Evolutionary conservation across 140 eudicot species (phyloP).

Genomic region (Flaveria floridana): DNA sequence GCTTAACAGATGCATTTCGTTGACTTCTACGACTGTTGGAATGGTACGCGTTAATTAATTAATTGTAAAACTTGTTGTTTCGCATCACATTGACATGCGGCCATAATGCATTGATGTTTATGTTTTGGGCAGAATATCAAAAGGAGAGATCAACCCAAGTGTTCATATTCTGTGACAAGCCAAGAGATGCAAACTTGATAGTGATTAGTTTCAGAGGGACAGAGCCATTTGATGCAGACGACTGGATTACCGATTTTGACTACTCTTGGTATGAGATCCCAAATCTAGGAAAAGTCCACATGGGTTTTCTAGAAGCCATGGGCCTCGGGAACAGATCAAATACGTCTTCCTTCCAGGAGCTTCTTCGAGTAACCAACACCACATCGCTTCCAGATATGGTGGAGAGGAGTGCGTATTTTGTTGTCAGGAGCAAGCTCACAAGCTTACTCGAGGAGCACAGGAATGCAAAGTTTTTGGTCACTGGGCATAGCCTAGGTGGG

Average conservation of each 20-base stretch:
- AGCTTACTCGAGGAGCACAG: slow-evolving; percentile 58
- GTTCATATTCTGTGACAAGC: slow-evolving; percentile 72
- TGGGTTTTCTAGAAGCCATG: slow-evolving; percentile 93
- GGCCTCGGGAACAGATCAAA: slow-evolving; percentile 77
- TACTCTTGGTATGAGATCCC: slow-evolving; percentile 92
- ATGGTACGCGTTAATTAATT: slow-evolving; percentile 46
- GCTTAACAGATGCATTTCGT: slow-evolving; percentile 78
- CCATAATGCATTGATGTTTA: background rate
- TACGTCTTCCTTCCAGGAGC: slow-evolving; percentile 47
- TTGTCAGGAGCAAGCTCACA: slow-evolving; percentile 53
- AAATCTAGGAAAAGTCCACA: slow-evolving; percentile 72
- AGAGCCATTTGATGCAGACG: slow-evolving; percentile 91
- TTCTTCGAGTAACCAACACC: slow-evolving; percentile 31
- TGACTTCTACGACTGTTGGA: slow-evolving; percentile 94
- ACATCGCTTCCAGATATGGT: slow-evolving; percentile 35
- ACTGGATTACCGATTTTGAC: slow-evolving; percentile 92
- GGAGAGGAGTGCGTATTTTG: slow-evolving; percentile 58
- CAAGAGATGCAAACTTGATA: slow-evolving; percentile 72
- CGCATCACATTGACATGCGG: background rate
- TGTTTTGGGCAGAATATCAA: slow-evolving; percentile 55
- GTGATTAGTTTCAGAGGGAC: slow-evolving; percentile 85
- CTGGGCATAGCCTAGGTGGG: slow-evolving; percentile 95
- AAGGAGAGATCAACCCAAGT: slow-evolving; percentile 83
- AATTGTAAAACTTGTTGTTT: background rate
- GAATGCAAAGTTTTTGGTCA: slow-evolving; percentile 70